These are phyloP conservation scores for Lichina pygmaea DNA, from an alignment of 495 filamentous ascomycete species.

Conservation along the genomic window DNA sequence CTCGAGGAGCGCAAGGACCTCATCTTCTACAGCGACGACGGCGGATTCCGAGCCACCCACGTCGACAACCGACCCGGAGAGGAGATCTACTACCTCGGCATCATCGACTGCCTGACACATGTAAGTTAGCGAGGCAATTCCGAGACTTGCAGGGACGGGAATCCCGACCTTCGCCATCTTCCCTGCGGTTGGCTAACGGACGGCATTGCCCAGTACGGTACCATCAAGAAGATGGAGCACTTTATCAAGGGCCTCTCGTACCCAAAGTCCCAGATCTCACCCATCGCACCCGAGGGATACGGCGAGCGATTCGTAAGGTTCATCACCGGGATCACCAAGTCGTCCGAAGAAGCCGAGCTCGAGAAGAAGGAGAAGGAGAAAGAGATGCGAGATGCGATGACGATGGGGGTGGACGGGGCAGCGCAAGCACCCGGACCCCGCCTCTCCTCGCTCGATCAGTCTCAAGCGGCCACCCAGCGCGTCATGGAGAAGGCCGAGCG, in stretches of 20 bases:
- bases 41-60: slow-evolving; percentile 79
- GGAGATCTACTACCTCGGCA: slow-evolving; percentile 91
- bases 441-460: slow-evolving; percentile 6
- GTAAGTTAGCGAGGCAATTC: slow-evolving; percentile 22
- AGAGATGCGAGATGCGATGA: not conserved
- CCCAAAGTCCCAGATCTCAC: slow-evolving; percentile 65
- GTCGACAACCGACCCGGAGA: slow-evolving; percentile 65
- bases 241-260: slow-evolving; percentile 79
- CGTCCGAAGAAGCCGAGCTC: slow-evolving; percentile 50
- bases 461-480: slow-evolving; percentile 14
- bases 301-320: slow-evolving; percentile 88
- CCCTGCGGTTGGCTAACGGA: slow-evolving; percentile 5
- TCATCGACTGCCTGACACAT: slow-evolving; percentile 93
- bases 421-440: slow-evolving; percentile 3
- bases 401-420: no score
- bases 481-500: slow-evolving; percentile 22
- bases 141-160: not conserved
- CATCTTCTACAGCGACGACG: slow-evolving; percentile 81
- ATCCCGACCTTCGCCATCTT: no score
- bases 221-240: slow-evolving; percentile 68
- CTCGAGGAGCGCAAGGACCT: slow-evolving; percentile 36
- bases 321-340: slow-evolving; percentile 73
- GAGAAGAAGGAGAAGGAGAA: slow-evolving; percentile 17
- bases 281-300: slow-evolving; percentile 75
- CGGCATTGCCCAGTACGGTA: slow-evolving; percentile 36